Conservation (phyloP, 768 basidiomycete species). For the Collybiopsis luxurians region DNA sequence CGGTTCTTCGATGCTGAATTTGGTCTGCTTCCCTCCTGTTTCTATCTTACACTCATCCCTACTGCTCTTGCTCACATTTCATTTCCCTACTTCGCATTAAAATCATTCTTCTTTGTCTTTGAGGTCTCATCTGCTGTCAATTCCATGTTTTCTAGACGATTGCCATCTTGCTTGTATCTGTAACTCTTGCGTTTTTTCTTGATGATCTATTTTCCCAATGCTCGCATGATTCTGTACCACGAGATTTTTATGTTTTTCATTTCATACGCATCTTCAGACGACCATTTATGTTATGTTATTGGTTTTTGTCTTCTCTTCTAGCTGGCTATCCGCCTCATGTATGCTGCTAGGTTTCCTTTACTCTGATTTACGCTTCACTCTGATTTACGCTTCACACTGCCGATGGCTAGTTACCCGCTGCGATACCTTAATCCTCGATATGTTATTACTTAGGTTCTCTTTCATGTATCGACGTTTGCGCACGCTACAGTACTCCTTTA, state of each 20-base stretch:
- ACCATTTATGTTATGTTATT: not conserved
- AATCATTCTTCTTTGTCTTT: too few relatives aligned
- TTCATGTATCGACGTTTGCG: constrained; percentile 5
- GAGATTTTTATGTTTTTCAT: not conserved
- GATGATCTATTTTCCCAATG: not conserved
- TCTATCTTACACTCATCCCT: not conserved
- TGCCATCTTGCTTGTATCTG: not conserved
- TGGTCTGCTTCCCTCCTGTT: too few relatives aligned
- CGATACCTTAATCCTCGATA: not conserved
- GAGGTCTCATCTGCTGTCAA: not conserved
- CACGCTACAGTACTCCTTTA: not conserved
- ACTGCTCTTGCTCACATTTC: not conserved
- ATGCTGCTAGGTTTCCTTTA: not conserved
- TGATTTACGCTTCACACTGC: too few relatives aligned
- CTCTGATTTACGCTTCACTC: not conserved
- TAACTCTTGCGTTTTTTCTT: not conserved
- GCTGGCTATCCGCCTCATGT: not conserved
- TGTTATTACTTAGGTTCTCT: constrained; percentile 4
- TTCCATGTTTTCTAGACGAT: not conserved
- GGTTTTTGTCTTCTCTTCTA: not conserved
- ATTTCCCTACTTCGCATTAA: too few relatives aligned
- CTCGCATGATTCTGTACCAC: constrained; percentile 3
- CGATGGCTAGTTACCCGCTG: not conserved
- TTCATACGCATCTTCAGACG: not conserved
- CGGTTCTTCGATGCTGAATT: not conserved